Base-by-base conservation (phyloP, 169 alveolate species). In the Miamiensis avidus region DNA sequence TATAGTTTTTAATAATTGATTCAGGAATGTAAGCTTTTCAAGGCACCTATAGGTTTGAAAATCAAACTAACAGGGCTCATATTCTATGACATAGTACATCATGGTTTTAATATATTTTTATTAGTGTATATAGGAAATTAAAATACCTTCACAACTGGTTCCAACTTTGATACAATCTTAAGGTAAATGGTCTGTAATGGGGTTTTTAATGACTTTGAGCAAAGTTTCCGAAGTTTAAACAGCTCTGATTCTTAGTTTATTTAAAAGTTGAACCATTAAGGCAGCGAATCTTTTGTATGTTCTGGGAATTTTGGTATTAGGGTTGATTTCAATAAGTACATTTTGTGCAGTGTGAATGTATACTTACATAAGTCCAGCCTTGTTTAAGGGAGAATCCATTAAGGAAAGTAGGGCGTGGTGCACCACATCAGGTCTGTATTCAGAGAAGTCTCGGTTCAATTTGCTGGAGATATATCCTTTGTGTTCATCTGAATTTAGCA, bases 231-330 rank as follows among this genome's bases (percentile, higher is more conserved):
- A 78, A 72, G 82, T 84, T 31, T 87, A 89, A 1, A 81, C 82
- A 27, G 94, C 94, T 78, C 93, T 88, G 34, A 93, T 89, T 87
- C 92, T 92, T 65, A 90, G 77, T 74, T 93, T 92, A 29, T 89
- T 85, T 31, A 96, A 85, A 0, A 94, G 88, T 82, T 96, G 91
- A 16, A 96, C 95, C 85, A 96, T 89, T 30, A 96, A 82, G 0
- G 96, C 96, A 76, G 95, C 91, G 86, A 94, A 96, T 82, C 96
- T 87, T 85, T 96, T 94, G 69, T 86, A 93, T 29, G 98, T 96
- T 89, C 96, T 90, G 31, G 97, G 97, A 27, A 96, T 91, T 87
- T 95, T 92, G n/a, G 91, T 84, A 65, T 89, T 82, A 0, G 97
- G 97, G 69, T 89, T 88, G 34, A 96, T 88, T 79, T 96, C 94